Evolutionary conservation across 148 eudicot species (phyloP).

Genomic region (Camellia granthamiana): DNA sequence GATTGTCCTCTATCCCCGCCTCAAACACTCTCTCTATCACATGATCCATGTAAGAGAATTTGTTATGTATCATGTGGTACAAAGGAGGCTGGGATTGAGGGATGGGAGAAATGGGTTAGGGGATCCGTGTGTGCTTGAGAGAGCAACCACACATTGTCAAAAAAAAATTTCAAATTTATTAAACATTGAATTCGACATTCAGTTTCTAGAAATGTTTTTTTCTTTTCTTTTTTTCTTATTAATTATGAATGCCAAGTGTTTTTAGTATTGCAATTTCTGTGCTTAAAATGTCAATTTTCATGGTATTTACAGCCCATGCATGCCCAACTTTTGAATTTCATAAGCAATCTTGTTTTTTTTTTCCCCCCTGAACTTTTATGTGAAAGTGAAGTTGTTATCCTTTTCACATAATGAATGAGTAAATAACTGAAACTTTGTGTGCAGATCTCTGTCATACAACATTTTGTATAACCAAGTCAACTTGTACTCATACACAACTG

Average conservation of each 20-base stretch:
- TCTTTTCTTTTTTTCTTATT: not conserved
- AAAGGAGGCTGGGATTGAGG: too few relatives aligned
- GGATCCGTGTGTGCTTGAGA: not conserved
- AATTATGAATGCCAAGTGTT: not conserved
- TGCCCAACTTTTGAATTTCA: not conserved
- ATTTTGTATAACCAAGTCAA: not conserved
- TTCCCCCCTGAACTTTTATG: not conserved
- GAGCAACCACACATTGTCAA: not conserved
- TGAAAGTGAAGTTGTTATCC: not conserved
- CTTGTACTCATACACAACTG: not conserved
- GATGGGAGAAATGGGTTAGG: too few relatives aligned
- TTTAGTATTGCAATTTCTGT: not conserved
- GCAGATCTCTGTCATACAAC: not conserved
- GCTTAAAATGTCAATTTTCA: not conserved
- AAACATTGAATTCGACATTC: not conserved
- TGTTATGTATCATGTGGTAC: too few relatives aligned
- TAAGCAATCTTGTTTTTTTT: not conserved
- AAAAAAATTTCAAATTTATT: not conserved
- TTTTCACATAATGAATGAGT: not conserved
- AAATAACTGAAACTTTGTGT: not conserved
- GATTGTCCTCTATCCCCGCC: too few relatives aligned
- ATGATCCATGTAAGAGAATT: too few relatives aligned
- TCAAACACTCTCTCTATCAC: too few relatives aligned
- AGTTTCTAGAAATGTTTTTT: not conserved
- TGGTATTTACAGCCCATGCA: not conserved